Conservation (phyloP, 169 alveolate species). For the Miamiensis avidus region DNA sequence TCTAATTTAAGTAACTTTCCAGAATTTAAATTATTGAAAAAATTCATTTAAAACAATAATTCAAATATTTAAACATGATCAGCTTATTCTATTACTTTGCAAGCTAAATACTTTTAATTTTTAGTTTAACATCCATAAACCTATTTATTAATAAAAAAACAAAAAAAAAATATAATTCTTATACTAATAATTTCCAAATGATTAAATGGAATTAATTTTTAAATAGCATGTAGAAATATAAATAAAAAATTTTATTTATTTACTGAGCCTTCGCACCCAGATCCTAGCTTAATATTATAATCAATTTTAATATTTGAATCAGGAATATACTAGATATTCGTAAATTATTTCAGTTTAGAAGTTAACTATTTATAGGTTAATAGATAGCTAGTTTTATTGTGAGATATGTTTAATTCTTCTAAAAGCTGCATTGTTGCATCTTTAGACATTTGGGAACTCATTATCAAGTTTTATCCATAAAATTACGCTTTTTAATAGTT, state of each 20-base stretch:
- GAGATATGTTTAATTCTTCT: neutral
- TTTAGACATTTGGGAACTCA: neutral
- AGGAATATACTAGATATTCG: neutral
- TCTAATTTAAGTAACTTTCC: neutral
- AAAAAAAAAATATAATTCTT: no score
- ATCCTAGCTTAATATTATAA: neutral
- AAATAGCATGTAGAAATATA: neutral
- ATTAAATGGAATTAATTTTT: no score
- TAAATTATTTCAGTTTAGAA: no score
- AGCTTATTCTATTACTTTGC: neutral
- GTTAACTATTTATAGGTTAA: neutral
- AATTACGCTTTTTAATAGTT: no score
- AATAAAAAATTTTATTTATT: no score
- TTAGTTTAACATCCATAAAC: neutral
- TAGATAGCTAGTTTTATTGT: neutral
- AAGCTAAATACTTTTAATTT: neutral
- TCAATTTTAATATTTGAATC: neutral
- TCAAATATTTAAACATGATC: neutral
- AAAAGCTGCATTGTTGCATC: neutral
- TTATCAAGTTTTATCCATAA: neutral
- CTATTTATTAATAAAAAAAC: neutral
- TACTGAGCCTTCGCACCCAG: neutral
- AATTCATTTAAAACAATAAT: neutral
- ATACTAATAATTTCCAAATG: no score
- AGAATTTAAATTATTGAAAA: neutral